Evolutionary conservation across 306 rosid genomes (phyloP), one percentile per base, ranked within the genome.

Genomic region (Casuarina equisetifolia): DNA sequence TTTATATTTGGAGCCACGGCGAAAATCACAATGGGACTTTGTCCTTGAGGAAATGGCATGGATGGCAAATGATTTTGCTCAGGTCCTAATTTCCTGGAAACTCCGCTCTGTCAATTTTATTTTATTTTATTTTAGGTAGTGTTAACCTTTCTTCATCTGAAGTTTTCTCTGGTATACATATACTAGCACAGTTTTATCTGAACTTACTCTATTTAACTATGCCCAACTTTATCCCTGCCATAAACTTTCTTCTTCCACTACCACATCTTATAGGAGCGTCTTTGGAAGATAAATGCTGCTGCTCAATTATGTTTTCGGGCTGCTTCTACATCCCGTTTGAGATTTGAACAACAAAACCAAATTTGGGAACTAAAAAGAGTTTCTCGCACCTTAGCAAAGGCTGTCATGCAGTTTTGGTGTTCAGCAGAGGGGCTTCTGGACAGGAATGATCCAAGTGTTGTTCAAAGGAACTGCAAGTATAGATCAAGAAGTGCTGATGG

Each of bases 41-140:
- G 96, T 96, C 62, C 92, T 96, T 19, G 98, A 93, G 86, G 99
- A 96, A 84, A 93, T 96, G 97, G 85, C 94, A 11, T 96, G 99
- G 99, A 74, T 96, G 94, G 98, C 99, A 42, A 96, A 93, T 82
- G 99, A 96, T 96, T 93, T 91, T 90, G 94, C 90, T 0, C 99
- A 96, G 98, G 99, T 88, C 75, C 84, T 81, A 25, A 82, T 80
- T 82, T 84, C 83, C 59, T 86, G 73, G 68, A 69, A 73, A 51
- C 72, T 52, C 52, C 4, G 7, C 43, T 39, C 76, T 36, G 45
- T 10, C n/a, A 43, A 19, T 20, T 50, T 72, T 25, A 43, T 43
- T 9, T 75, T 12, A 17, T 20, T 17, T 46, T 16, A 35, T 43
- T 5, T 36, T 11, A 6, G 10, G 10, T 8, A 1, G 51, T 52